These are phyloP conservation scores for Grosmannia serpens DNA, from an alignment of 2,329 filamentous ascomycete genomes.

Conservation along the genomic window DNA sequence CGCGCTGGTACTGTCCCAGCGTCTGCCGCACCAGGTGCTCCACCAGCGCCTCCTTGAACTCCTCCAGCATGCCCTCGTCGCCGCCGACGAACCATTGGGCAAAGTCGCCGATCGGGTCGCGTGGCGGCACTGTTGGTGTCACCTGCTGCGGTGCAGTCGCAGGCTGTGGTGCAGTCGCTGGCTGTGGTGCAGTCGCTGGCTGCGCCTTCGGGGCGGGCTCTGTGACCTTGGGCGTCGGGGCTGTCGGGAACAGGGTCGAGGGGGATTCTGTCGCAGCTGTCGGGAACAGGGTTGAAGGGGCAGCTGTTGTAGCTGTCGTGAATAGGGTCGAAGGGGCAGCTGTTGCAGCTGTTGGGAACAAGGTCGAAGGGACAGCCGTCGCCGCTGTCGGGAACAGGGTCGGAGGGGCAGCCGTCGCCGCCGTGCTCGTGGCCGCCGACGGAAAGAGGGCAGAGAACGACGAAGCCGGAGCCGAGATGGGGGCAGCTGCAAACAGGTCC, in stretches of 20 bases:
- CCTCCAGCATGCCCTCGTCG: constrained; percentile 40
- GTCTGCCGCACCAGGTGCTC: constrained; percentile 31
- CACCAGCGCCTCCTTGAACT: constrained; percentile 35
- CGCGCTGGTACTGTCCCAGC: constrained; percentile 27
- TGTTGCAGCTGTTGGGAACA: background rate
- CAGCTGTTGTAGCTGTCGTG: too few relatives aligned
- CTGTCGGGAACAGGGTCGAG: background rate
- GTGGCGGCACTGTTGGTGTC: too few relatives aligned
- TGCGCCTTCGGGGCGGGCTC: background rate
- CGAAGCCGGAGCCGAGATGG: background rate
- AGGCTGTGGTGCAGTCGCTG: background rate
- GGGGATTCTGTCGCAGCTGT: background rate
- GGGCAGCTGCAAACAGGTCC: background rate
- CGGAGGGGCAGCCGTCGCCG: background rate
- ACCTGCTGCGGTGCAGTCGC: background rate
- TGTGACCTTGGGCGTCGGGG: background rate
- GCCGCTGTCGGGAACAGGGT: background rate
- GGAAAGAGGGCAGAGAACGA: constrained; percentile 3
- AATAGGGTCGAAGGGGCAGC: background rate
- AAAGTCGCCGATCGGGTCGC: constrained; percentile 38
- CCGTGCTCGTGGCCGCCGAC: background rate
- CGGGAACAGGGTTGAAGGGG: too few relatives aligned
- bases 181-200: background rate
- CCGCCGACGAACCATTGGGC: constrained; percentile 43
- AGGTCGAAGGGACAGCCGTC: too few relatives aligned